A percentile compares a stretch with the other conserved stretches of the same genome.
Evolutionary conservation across 2,329 filamentous ascomycete species (phyloP).

Genomic region (Stagonosporopsis chrysanthemi): DNA sequence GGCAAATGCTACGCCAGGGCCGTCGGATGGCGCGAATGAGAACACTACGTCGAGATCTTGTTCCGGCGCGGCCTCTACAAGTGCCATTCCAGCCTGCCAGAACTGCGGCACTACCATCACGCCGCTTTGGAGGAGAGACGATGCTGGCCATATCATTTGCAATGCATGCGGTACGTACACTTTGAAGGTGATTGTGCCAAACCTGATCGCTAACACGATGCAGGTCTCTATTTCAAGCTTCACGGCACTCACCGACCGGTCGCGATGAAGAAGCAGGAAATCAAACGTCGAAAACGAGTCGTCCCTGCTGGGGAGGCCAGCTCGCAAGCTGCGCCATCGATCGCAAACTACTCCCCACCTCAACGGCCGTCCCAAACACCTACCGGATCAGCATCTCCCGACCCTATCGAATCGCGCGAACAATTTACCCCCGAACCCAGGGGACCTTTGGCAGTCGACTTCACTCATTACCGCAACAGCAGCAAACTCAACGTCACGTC

Average conservation of each 20-base stretch:
- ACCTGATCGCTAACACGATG: conserved; percentile 20
- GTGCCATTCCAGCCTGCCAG: conserved; percentile 86
- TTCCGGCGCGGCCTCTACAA: conserved; percentile 42
- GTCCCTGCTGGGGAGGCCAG: conserved; percentile 73
- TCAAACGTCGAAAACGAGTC: conserved; percentile 93
- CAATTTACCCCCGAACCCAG: conserved; percentile 37
- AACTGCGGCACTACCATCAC: conserved; percentile 98
- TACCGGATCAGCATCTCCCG: conserved; percentile 44
- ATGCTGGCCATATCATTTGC: conserved; percentile 94
- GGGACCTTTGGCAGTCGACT: conserved; percentile 48
- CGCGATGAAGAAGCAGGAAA: conserved; percentile 98
- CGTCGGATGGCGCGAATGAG: conserved; percentile 24
- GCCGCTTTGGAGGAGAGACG: conserved; percentile 92
- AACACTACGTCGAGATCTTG: conserved; percentile 27
- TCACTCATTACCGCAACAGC: conserved; percentile 41
- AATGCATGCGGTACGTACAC: conserved; percentile 87
- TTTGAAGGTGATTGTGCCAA: not conserved
- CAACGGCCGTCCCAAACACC: conserved; percentile 40
- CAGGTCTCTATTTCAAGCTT: conserved; percentile 94
- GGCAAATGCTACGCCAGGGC: conserved; percentile 38
- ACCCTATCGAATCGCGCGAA: conserved; percentile 44
- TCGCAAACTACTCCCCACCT: conserved; percentile 41
- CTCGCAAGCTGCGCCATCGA: conserved; percentile 39
- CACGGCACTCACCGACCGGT: conserved; percentile 92
- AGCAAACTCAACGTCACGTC: conserved; percentile 26